phyloP scores from a whole-genome alignment of 2,329 filamentous ascomycete species.

The Penicillium paneum region DNA sequence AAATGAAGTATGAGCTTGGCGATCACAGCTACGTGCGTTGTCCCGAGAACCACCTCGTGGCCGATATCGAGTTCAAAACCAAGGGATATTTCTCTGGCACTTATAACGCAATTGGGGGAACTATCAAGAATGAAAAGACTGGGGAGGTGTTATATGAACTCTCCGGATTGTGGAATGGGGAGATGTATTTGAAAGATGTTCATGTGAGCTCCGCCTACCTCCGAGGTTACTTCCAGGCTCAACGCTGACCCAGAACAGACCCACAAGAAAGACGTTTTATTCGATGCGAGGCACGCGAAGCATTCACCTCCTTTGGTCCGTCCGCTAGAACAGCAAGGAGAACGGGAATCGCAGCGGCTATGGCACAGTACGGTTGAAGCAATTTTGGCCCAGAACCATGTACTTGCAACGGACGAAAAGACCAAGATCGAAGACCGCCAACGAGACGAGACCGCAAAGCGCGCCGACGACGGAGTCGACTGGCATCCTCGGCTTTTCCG shows the following conservation, averaged over 20 bases:
- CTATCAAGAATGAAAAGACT: slow-evolving; percentile 81
- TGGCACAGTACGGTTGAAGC: slow-evolving; percentile 81
- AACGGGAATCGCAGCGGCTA: slow-evolving; percentile 82
- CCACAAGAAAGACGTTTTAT: slow-evolving; percentile 82
- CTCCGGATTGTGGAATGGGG: slow-evolving; percentile 86
- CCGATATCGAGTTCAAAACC: slow-evolving; percentile 96
- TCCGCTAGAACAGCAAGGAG: slow-evolving; percentile 79
- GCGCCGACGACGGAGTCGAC: slow-evolving; percentile 73
- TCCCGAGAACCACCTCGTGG: slow-evolving; percentile 78
- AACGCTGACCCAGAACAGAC: slow-evolving; percentile 55
- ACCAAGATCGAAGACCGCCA: slow-evolving; percentile 93
- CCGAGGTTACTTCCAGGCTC: neutral
- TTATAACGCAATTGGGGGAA: slow-evolving; percentile 92
- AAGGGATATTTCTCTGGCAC: slow-evolving; percentile 96
- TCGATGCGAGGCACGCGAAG: slow-evolving; percentile 76
- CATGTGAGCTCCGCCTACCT: slow-evolving; percentile 44
- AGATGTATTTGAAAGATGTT: slow-evolving; percentile 88
- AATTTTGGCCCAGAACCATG: slow-evolving; percentile 80
- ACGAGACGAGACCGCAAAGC: slow-evolving; percentile 77
- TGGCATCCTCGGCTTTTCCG: slow-evolving; percentile 90
- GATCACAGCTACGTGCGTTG: slow-evolving; percentile 93
- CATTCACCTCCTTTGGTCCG: slow-evolving; percentile 70
- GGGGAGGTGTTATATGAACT: slow-evolving; percentile 88
- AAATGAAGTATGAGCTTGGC: slow-evolving; percentile 99
- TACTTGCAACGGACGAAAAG: slow-evolving; percentile 88